Base-by-base conservation (phyloP, 2,329 filamentous ascomycete genomes). In the Herpotrichia juniperi region DNA sequence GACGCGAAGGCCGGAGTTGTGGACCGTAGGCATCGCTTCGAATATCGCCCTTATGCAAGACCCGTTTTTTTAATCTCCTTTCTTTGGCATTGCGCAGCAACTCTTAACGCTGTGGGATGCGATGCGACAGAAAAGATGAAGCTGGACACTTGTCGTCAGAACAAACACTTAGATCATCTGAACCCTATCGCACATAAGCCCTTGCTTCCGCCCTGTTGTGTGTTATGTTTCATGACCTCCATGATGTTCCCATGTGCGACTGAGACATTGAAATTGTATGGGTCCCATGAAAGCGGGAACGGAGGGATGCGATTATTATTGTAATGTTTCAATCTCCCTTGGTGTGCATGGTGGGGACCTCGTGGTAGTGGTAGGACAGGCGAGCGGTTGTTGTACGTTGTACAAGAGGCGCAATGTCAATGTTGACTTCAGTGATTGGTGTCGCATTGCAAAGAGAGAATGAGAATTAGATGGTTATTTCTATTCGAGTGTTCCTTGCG, bases 231-330 rank as follows among this genome's bases (percentile, higher is more conserved):
- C 35, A n/a, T 22, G 21, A 17, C 35, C 35, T 4, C 16, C 17
- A 22, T 14, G 35, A 22, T 40, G 31, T n/a, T 24, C 35, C 35
- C 35, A 40, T 40, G 35, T 40, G 35, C 35, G 35, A 40, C 35
- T 40, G 16, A 22, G 35, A 40, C 35, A 40, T 40, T 24, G 17
- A 35, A 35, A 35, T 28, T 28, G 26, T 28, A 12, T 28, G 26
- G 26, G 34, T 21, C 7, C 4, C 39, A n/a, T n/a, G n/a, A n/a
- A n/a, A n/a, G 39, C 21, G 39, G 17, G 4, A 42, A 17, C 5
- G 24, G 24, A 19, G 26, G 39, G 24, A 11, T 25, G 17, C 10
- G 32, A 35, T 11, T 19, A 26, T 28, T 19, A 14, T 4, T 10
- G 34, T n/a, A 37, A 7, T 10, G 34, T 19, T 28, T 28, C 26